These are phyloP conservation scores for Yamadazyma dushanensis DNA, from an alignment of 1,139 yeast genomes.

Conservation along the genomic window DNA sequence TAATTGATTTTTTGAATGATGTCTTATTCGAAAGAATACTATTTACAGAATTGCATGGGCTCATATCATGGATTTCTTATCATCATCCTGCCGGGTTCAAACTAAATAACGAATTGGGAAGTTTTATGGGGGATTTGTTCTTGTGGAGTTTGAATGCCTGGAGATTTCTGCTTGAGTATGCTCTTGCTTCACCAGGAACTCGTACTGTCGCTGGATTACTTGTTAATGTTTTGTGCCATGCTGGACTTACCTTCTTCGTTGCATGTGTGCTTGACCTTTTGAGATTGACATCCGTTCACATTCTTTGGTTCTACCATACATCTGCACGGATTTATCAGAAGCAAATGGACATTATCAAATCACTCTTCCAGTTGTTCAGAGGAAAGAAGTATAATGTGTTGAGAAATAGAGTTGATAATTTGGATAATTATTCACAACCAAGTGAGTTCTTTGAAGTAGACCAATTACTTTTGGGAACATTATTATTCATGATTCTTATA, in stretches of 20 bases:
- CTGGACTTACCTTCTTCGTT: conserved; percentile 68
- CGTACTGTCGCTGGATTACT: conserved; percentile 6
- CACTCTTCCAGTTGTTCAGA: conserved; percentile 81
- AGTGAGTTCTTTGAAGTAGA: conserved; percentile 68
- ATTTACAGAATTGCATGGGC: conserved; percentile 35
- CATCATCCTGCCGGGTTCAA: conserved; percentile 92
- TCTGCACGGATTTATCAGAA: conserved; percentile 77
- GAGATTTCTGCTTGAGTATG: conserved; percentile 30
- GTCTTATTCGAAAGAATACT: conserved; percentile 33
- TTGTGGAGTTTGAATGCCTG: conserved; percentile 83
- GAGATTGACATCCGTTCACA: conserved; percentile 65
- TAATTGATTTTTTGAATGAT: conserved; percentile 36
- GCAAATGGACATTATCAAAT: conserved; percentile 66
- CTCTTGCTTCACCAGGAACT: conserved; percentile 7
- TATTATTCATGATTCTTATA: conserved; percentile 75
- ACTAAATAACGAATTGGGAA: conserved; percentile 81
- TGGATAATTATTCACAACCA: conserved; percentile 50
- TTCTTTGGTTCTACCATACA: conserved; percentile 74
- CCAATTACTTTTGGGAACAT: conserved; percentile 84
- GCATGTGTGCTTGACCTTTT: conserved; percentile 67
- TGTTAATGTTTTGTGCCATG: conserved; percentile 26
- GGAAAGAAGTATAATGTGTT: conserved; percentile 87
- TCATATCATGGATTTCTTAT: conserved; percentile 75
- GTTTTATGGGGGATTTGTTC: conserved; percentile 82
- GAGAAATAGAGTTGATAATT: conserved; percentile 75